Base-by-base conservation (phyloP, 192 early-diverging fungal genomes). In the Linnemannia hyalina region DNA sequence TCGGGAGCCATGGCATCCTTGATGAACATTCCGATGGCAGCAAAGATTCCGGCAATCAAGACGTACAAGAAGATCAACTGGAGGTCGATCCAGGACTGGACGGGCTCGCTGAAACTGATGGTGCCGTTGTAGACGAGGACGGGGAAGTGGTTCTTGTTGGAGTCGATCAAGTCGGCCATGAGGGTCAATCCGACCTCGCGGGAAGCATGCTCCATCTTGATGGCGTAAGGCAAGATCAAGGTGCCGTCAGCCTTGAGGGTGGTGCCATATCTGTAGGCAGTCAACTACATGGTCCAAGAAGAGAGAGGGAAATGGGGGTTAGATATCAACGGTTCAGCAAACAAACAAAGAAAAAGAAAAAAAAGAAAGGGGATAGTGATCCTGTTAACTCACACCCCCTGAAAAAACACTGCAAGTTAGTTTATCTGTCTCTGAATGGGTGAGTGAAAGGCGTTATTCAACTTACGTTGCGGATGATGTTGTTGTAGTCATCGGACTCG, bases 391-490 rank as follows among this genome's bases (percentile, higher is more conserved):
- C 60, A 65, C 60, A 70, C 40, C 23, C 69, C 38, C 0, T 41
- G 40, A 70, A 70, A 70, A 70, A 49, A 52, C 20, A 41, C 15
- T 40, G 68, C 35, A 41, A 22, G 6, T 22, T 41, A 22, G 23
- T 70, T 36, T 60, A 26, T 15, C 26, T 32, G 10, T 65, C 13
- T 13, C 4, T 65, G 29, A 20, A 15, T 52, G 49, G 16, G 0
- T 52, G 49, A 52, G 15, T 20, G 18, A 13, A 10, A 10, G 11
- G 26, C 2, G 8, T 55, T 55, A 22, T 32, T 65, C 60, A 11
- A 75, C 84, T 18, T 86, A 86, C 84, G 75, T 86, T 86, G 80
- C 84, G 84, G 52, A 86, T 78, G 80, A 86, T 44, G 79, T 80
- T 80, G 76, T 55, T 76, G 42, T 68, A 86, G 76, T 86, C 84